Base-by-base conservation (phyloP, 208 protist species). In the Strigomonas culicis region DNA sequence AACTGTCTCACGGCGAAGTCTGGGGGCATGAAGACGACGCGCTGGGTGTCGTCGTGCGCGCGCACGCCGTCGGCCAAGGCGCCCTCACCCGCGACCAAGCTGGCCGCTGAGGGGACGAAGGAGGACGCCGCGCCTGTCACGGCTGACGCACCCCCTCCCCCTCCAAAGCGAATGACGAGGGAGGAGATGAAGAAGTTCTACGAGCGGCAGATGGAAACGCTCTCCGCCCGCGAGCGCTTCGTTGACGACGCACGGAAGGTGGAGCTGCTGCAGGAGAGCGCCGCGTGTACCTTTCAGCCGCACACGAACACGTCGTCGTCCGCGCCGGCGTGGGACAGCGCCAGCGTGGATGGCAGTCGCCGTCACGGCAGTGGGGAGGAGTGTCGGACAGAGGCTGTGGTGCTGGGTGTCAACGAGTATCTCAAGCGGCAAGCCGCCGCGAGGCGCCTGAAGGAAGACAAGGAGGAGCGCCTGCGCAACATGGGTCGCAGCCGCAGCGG, bases 221-320 rank as follows among this genome's bases (percentile, higher is more conserved):
- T 46, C 43, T 4, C 43, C 4, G 43, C 43, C 10, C 43, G 43
- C 43, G 10, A 21, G 8, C 43, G 43, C 43, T 47, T 47, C 43
- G 17, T 47, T 15, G 43, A 47, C 43, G 19, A 47, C 43, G 19
- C 17, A 3, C 43, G 10, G 36, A 66, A 79, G 22, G 43, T 62
- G 1, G 61, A 79, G 66, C 41, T 51, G 39, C 55, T 69, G 59
- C 72, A 84, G 65, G 84, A 95, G 47, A 63, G 88, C 51, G 64
- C 74, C n/a, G 72, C 82, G n/a, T 95, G 88, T 59, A 95, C 88
- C 1, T 95, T 95, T 61, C 78, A 80, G 0, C 88, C 88, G 0
- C 69, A 68, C 39, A 94, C 88, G 0, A 80, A 81, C 65, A 68
- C 24, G 10, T 11, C 24, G 24, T 22, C 24, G 4, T 52, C 47